phyloP scores from a whole-genome alignment of 331 rosid genomes.

The Quercus phellos region DNA sequence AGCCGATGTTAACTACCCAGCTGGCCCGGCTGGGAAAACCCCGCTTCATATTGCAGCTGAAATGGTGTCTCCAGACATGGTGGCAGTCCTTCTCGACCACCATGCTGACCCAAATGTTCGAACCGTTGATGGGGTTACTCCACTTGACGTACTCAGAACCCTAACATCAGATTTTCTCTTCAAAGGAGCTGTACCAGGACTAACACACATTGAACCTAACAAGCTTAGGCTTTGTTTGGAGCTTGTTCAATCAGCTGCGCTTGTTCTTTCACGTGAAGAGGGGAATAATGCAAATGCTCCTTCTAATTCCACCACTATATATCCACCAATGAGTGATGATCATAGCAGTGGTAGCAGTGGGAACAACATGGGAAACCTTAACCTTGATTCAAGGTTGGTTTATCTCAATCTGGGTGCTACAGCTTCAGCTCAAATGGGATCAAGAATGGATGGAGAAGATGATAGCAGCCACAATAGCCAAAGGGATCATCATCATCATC shows the following conservation, averaged over 20 bases:
- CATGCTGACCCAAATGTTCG: slow-evolving; percentile 64
- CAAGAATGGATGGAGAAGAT: slow-evolving; percentile 49
- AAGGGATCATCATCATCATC: slow-evolving; percentile 14
- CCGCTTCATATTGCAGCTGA: slow-evolving; percentile 77
- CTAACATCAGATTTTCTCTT: slow-evolving; percentile 96
- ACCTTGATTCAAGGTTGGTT: slow-evolving; percentile 80
- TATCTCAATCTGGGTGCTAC: slow-evolving; percentile 82
- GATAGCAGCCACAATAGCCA: slow-evolving; percentile 34
- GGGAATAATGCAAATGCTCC: slow-evolving; percentile 52
- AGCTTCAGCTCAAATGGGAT: slow-evolving; percentile 41
- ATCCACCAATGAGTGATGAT: slow-evolving; percentile 59
- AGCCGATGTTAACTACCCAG: slow-evolving; percentile 80
- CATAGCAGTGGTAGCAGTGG: slow-evolving; percentile 36
- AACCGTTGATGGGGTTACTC: slow-evolving; percentile 52
- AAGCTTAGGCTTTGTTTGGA: slow-evolving; percentile 86
- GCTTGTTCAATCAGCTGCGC: slow-evolving; percentile 94
- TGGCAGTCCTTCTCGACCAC: slow-evolving; percentile 58
- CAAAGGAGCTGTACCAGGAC: slow-evolving; percentile 96
- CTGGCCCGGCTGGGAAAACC: slow-evolving; percentile 70
- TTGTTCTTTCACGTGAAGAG: slow-evolving; percentile 91
- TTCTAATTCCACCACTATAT: slow-evolving; percentile 43
- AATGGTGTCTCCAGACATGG: slow-evolving; percentile 71
- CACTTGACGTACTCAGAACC: slow-evolving; percentile 86
- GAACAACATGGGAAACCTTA: slow-evolving; percentile 38
- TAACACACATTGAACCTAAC: slow-evolving; percentile 86